These are phyloP conservation scores for Diaporthe eres DNA, from an alignment of 2,329 filamentous ascomycete species.

Conservation along the genomic window DNA sequence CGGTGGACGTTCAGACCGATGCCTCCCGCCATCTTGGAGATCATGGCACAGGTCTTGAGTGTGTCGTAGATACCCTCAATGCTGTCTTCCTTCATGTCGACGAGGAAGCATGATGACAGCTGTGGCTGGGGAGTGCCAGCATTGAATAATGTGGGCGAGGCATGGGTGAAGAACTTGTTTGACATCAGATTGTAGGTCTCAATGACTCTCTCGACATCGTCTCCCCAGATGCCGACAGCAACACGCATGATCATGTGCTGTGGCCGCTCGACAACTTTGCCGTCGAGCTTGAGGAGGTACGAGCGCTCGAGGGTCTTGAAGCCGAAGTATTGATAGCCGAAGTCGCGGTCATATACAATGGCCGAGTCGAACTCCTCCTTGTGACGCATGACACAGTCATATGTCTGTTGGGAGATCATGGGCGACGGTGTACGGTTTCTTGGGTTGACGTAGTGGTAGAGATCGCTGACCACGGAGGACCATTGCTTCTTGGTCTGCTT, in stretches of 20 bases:
- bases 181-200: constrained; percentile 99
- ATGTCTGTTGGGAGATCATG: constrained; percentile 94
- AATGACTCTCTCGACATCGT: constrained; percentile 92
- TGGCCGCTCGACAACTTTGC: constrained; percentile 95
- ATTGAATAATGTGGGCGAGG: constrained; percentile 97
- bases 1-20: constrained; percentile 97
- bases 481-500: constrained; percentile 99
- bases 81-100: constrained; percentile 99
- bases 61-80: constrained; percentile 99
- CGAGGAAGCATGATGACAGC: constrained; percentile 97
- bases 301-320: constrained; percentile 99
- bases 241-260: constrained; percentile 99
- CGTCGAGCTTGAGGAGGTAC: constrained; percentile 94
- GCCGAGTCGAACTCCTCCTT: constrained; percentile 98
- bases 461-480: constrained; percentile 92
- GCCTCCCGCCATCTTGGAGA: constrained; percentile 99
- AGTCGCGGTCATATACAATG: constrained; percentile 98
- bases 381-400: constrained; percentile 95
- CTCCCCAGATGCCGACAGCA: constrained; percentile 94
- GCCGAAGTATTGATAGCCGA: constrained; percentile 99
- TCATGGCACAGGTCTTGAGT: constrained; percentile 99
- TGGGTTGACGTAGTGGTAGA: constrained; percentile 96
- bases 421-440: constrained; percentile 87
- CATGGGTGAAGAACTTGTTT: constrained; percentile 98
- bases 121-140: constrained; percentile 95